Base-by-base conservation (phyloP, 805 yeast genomes). In the Saturnispora gosingensis region DNA sequence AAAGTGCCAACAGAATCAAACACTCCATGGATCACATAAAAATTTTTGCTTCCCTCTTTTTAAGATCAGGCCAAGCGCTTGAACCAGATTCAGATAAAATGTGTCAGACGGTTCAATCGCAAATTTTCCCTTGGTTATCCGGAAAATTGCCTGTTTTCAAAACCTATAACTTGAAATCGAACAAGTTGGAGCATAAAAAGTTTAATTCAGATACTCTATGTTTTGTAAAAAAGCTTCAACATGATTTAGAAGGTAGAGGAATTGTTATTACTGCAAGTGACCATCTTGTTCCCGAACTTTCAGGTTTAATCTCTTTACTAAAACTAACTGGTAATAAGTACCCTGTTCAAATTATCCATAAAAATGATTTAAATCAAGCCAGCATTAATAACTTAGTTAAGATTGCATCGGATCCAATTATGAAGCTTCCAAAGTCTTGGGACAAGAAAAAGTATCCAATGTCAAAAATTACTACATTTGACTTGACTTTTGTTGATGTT, bases 221-320 rank as follows among this genome's bases (percentile, higher is more conserved):
- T 53, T 56, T 64, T 50, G 49, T 69, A 22, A 66, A 66, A 48
- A 57, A 53, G 5, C 51, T 69, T 30, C 66, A 67, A 39, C 43
- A 54, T 5, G 54, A 62, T 34, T 54, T 68, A 36, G 64, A 65
- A 13, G 81, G 81, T 3, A 66, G 64, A 53, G 87, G 87, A 3
- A 74, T 80, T 24, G 84, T 78, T 1, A 61, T 81, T 4, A 74
- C 83, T 2, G 75, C 76, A 1, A 60, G 74, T 16, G 74, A 79
- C 52, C 62, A 63, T 15, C 72, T 76, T 52, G 66, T 69, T 15
- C 67, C 70, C 24, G 84, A 80, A 51, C 58, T 77, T 36, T 64
- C 71, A n/a, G 76, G 75, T 48, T 63, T 80, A 34, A 67, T 80
- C 3, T 58, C 79, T 13, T 65, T 79, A 1, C 63, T 81, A 30